Base-by-base conservation (phyloP, 108 stramenopile species). In the Fistulifera pelliculosa region DNA sequence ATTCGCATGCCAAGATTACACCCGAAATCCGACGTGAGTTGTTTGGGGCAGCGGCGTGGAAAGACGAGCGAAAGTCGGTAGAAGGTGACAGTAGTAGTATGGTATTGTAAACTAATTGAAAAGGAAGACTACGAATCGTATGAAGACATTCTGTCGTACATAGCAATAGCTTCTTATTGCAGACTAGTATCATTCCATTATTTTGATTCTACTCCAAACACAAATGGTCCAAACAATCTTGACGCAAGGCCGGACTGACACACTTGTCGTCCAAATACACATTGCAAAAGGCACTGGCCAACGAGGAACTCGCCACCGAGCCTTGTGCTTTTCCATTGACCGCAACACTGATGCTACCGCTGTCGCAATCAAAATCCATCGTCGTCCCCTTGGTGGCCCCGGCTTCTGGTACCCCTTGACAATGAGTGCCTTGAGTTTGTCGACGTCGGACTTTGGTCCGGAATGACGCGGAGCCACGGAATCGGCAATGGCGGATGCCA, bases 21-120 rank as follows among this genome's bases (percentile, higher is more conserved):
- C 87, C 87, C 3, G 96, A 97, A 61, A 77, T 96, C 40, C 89
- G 98, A 41, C 64, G 98, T 47, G 96, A 99, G 62, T 70, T 99
- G 19, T 96, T 95, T 69, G 92, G 91, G 19, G 73, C 71, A 42
- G 73, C 78, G 38, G 91, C 85, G 2, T 89, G 61, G 53, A 86
- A 83, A 66, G 81, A 89, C 24, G 91, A 89, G 58, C 69, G 90
- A 35, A 45, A 45, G 11, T 11, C 11, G 31, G 31, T 8, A 8
- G 31, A 35, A 3, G 31, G 31, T 3, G 31, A 35, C 3, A 35
- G n/a, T 3, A 16, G 27, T 4, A 19, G 48, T 6, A 53, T 53
- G 52, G 31, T 31, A 14, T 14, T 53, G 23, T 53, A 31, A 53
- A 21, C 19, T 15, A 31, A 21, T 23, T 19, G 21, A 44, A 44